These are phyloP conservation scores for Ceratonia siliqua DNA, from an alignment of 306 rosid genomes.

Conservation along the genomic window DNA sequence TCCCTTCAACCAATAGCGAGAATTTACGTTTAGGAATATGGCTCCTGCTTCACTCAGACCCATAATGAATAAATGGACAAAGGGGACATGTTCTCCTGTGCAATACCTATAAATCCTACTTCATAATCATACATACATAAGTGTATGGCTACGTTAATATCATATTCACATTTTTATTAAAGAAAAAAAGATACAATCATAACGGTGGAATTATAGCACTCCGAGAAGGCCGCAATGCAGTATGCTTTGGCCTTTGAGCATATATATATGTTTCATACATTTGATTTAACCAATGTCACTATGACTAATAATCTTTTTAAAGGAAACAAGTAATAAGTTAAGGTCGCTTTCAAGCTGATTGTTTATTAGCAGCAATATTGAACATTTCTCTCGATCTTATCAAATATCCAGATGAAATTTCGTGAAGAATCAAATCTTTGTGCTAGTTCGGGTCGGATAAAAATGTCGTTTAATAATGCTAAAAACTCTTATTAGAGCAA, in stretches of 20 bases:
- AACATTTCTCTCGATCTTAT: slow-evolving; percentile 24
- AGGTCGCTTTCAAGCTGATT: slow-evolving; percentile 32
- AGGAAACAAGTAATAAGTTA: not conserved
- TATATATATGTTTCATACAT: not conserved
- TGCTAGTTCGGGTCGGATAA: slow-evolving; percentile 5
- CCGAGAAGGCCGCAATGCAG: not conserved
- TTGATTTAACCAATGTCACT: slow-evolving; percentile 9
- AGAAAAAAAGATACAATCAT: too few relatives aligned
- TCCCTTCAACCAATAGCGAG: not conserved
- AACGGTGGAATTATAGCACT: too few relatives aligned
- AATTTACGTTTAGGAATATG: not conserved
- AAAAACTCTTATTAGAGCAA: not conserved
- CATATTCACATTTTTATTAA: too few relatives aligned
- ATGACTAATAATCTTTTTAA: not conserved
- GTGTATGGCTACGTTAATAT: too few relatives aligned
- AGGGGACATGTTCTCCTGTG: not conserved
- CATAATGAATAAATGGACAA: not conserved
- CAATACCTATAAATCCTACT: not conserved
- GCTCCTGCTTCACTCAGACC: too few relatives aligned
- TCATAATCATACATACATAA: too few relatives aligned
- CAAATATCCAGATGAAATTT: slow-evolving; percentile 38
- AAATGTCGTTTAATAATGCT: not conserved
- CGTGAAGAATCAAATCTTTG: slow-evolving; percentile 37
- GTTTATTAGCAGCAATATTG: not conserved
- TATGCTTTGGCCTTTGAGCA: not conserved